Evolutionary conservation across 345 rosid species (phyloP).

Genomic region (Linum lewisii): DNA sequence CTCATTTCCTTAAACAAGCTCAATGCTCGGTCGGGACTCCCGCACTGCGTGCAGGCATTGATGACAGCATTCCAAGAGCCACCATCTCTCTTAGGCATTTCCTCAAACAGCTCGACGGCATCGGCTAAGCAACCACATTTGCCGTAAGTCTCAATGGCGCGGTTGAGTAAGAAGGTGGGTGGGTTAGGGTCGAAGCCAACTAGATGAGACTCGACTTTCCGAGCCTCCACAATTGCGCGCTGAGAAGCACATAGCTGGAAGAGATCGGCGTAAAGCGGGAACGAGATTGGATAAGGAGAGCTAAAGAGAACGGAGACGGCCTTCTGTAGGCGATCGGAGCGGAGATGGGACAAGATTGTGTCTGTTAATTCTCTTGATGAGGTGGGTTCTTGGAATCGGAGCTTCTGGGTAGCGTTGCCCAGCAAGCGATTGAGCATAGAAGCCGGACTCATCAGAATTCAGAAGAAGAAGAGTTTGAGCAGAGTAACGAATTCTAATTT

Average conservation of each 20-base stretch:
- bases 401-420: conserved; percentile 12
- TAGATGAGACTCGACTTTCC: conserved; percentile 65
- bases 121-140: conserved; percentile 41
- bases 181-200: conserved; percentile 39
- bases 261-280: conserved; percentile 52
- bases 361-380: conserved; percentile 22
- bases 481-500: too few species aligned
- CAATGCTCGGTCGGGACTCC: conserved; percentile 29
- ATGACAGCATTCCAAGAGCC: conserved; percentile 92
- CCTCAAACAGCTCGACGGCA: conserved; percentile 63
- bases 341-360: conserved; percentile 31
- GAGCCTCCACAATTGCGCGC: conserved; percentile 49
- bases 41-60: conserved; percentile 36
- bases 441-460: conserved; percentile 23
- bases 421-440: conserved; percentile 24
- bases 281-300: conserved; percentile 38
- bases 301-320: conserved; percentile 56
- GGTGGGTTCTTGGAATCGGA: conserved; percentile 12
- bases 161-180: conserved; percentile 48
- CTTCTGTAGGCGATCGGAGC: conserved; percentile 31
- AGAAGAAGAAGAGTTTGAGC: too few species aligned
- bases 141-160: conserved; percentile 66
- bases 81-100: conserved; percentile 83
- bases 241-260: conserved; percentile 41
- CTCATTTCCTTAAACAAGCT: conserved; percentile 45